Evolutionary conservation across 257 asterid genomes (phyloP).

Genomic region (Cruciata laevipes): DNA sequence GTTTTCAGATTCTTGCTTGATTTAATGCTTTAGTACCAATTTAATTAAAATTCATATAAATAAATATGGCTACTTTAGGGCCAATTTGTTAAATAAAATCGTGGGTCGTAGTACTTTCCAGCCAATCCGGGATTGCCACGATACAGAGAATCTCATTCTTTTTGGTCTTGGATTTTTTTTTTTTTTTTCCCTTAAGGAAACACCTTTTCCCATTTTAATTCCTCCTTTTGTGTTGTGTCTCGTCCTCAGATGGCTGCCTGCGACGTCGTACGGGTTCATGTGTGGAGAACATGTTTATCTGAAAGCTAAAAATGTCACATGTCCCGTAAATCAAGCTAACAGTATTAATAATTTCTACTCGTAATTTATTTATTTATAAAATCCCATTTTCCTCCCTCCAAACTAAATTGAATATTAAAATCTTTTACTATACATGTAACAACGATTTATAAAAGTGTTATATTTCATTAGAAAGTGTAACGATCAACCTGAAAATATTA

Average conservation of each 20-base stretch:
- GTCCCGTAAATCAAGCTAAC: neutral
- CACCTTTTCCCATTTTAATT: neutral
- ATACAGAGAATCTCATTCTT: neutral
- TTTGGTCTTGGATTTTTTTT: neutral
- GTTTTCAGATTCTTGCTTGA: neutral
- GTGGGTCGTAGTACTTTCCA: slow-evolving; percentile 7
- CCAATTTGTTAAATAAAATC: neutral
- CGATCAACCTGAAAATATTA: no score
- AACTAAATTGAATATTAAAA: no score
- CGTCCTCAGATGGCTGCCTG: slow-evolving; percentile 5
- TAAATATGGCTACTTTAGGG: neutral
- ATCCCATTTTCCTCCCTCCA: no score
- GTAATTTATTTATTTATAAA: no score
- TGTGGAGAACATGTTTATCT: neutral
- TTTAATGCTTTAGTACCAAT: neutral
- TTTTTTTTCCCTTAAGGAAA: neutral
- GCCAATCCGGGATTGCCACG: slow-evolving; percentile 11
- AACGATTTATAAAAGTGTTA: no score
- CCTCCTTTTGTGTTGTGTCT: neutral
- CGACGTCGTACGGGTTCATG: neutral
- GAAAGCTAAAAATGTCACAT: neutral
- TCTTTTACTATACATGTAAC: no score
- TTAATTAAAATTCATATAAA: no score
- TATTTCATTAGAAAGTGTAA: no score
- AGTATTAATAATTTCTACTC: no score